phyloP scores from a whole-genome alignment of 2,329 filamentous ascomycete species.

The Grosmannia huntii region DNA sequence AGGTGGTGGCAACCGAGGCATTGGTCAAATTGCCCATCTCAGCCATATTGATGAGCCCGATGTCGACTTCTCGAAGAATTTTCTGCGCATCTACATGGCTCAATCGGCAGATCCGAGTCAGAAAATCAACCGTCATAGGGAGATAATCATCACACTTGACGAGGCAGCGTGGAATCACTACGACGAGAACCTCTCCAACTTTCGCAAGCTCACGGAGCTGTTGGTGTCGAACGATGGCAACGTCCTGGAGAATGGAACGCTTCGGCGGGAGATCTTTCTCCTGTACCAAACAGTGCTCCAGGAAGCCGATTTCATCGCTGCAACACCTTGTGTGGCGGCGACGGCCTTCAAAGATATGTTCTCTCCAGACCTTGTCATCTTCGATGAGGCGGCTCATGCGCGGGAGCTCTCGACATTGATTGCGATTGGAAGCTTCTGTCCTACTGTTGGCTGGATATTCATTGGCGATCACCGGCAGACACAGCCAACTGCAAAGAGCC shows the following conservation, averaged over 20 bases:
- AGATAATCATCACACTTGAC: constrained; percentile 25
- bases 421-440: constrained; percentile 28
- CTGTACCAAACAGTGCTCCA: constrained; percentile 27
- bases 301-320: constrained; percentile 30
- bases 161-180: constrained; percentile 30
- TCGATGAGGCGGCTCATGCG: constrained; percentile 52
- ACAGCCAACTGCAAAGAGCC: constrained; percentile 24
- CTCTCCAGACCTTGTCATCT: constrained; percentile 72
- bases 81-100: constrained; percentile 21
- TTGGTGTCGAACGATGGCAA: constrained; percentile 18
- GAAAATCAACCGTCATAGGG: not conserved
- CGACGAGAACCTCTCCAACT: constrained; percentile 18
- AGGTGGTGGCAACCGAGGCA: not conserved
- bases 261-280: constrained; percentile 16
- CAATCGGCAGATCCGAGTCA: not conserved
- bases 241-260: constrained; percentile 13
- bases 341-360: constrained; percentile 38
- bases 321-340: constrained; percentile 30
- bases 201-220: constrained; percentile 23
- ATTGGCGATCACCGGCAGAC: constrained; percentile 33
- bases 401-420: constrained; percentile 33
- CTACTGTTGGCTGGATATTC: constrained; percentile 28
- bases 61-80: constrained; percentile 17
- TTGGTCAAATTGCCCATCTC: not conserved
- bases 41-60: constrained; percentile 3